Evolutionary conservation across 768 basidiomycete species (phyloP).

Genomic region (Rickenella mellea): DNA sequence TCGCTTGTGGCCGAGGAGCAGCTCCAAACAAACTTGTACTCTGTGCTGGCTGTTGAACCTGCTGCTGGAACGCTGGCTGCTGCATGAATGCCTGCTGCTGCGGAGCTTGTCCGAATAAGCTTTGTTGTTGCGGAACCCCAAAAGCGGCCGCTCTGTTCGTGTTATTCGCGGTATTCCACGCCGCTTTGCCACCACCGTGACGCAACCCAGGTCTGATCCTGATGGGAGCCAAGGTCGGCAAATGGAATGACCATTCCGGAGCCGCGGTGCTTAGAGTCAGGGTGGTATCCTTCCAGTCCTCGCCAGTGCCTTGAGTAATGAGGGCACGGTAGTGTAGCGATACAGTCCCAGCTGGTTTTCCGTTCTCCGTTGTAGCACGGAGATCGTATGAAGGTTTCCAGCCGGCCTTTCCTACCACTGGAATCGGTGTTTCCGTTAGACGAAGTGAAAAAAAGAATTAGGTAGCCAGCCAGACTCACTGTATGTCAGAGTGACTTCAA

Average conservation of each 20-base stretch:
- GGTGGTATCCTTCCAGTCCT: slow-evolving; percentile 19
- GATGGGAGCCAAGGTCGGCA: slow-evolving; percentile 14
- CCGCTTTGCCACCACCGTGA: neutral
- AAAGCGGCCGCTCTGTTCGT: too few species aligned
- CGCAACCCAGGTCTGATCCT: slow-evolving; percentile 18
- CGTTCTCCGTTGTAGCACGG: slow-evolving; percentile 33
- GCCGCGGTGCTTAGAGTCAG: slow-evolving; percentile 17
- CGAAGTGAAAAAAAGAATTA: neutral
- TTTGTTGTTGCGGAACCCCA: too few species aligned
- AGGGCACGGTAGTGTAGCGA: slow-evolving; percentile 19
- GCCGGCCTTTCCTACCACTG: slow-evolving; percentile 38
- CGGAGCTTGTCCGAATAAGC: neutral
- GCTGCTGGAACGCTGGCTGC: neutral
- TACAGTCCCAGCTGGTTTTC: slow-evolving; percentile 19
- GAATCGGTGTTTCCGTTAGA: neutral
- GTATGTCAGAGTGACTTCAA: slow-evolving; percentile 45
- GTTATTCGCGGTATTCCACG: neutral
- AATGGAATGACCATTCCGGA: slow-evolving; percentile 10
- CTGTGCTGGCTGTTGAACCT: neutral
- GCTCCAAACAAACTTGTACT: neutral
- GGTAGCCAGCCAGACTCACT: slow-evolving; percentile 24
- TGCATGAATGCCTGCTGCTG: neutral
- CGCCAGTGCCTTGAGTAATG: slow-evolving; percentile 20
- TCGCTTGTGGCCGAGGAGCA: neutral
- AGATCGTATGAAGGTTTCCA: slow-evolving; percentile 55